Evolutionary conservation across 495 filamentous ascomycete genomes (phyloP), one percentile per base, ranked within the genome.

Genomic region (Hypoxylon fuscum): DNA sequence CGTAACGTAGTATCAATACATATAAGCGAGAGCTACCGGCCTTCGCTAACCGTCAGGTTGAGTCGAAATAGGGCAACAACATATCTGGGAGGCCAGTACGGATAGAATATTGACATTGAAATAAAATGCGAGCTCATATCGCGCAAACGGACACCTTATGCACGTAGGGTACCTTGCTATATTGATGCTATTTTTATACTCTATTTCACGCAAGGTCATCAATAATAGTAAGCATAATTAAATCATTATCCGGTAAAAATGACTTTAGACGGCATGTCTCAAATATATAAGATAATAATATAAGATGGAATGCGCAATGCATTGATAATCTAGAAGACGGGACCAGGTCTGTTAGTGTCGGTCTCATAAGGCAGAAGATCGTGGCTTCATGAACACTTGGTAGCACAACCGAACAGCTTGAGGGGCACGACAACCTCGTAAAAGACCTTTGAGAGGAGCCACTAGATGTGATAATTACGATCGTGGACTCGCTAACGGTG

Each of bases 331-430:
- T n/a, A n/a, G n/a, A n/a, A n/a, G n/a, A n/a, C n/a, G n/a, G 34
- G 34, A 37, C 15, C 15, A 11, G 34, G 10, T 3, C 11, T 37
- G n/a, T 37, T 14, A 14, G 34, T 37, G 34, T 37, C 34, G 12
- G 34, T 15, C n/a, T n/a, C n/a, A 23, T 12, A 31, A n/a, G 45
- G 20, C 12, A 7, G 35, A 25, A 55, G 38, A 25, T 59, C 48
- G 48, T 59, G 35, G 27, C 61, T 64, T 64, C 35, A 50, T 35
- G 47, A 51, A 55, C 40, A 15, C 42, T 14, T 27, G 10, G 56
- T 59, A 17, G 29, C 35, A 59, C 47, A 32, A 15, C 56, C 52
- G 40, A 38, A 45, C 14, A 45, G 41, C 38, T 6, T 44, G 40
- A 51, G 37, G 37, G 37, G 10, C 10, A 22, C 46, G 7, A 17